Evolutionary conservation across 805 yeast species (phyloP).

Genomic region (Myxozyma kluyveri): DNA sequence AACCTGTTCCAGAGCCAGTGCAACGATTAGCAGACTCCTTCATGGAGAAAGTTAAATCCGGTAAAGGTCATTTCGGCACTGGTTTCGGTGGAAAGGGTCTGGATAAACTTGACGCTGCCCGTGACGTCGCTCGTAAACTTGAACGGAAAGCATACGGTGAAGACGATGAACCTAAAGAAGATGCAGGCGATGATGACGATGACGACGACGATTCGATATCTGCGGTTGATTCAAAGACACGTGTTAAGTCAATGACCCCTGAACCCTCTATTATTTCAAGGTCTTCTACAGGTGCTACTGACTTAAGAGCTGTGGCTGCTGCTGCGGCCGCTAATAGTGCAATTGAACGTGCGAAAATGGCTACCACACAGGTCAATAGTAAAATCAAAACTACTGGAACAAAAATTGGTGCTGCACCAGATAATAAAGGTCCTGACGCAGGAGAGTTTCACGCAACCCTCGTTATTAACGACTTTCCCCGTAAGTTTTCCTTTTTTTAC

Average conservation of each 20-base stretch:
- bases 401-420: constrained; percentile 52
- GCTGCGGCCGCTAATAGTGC: constrained; percentile 13
- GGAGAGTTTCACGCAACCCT: constrained; percentile 63
- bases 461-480: constrained; percentile 81
- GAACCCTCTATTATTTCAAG: constrained; percentile 16
- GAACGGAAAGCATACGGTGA: constrained; percentile 53
- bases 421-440: constrained; percentile 55
- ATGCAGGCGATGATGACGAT: constrained; percentile 34
- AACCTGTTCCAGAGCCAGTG: constrained; percentile 53
- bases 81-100: constrained; percentile 96
- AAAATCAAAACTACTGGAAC: constrained; percentile 34
- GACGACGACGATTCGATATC: constrained; percentile 28
- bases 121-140: constrained; percentile 50
- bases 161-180: constrained; percentile 34
- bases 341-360: constrained; percentile 26
- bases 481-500: constrained; percentile 19
- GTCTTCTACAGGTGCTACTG: constrained; percentile 29
- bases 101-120: constrained; percentile 64
- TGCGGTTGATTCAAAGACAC: constrained; percentile 25
- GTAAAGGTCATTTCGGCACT: constrained; percentile 51
- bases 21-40: constrained; percentile 53
- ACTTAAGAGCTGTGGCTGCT: constrained; percentile 30
- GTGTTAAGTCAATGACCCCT: constrained; percentile 13
- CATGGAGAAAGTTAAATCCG: constrained; percentile 59
- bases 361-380: constrained; percentile 28